Evolutionary conservation across 352 stramenopile genomes (phyloP), one percentile per base, ranked within the genome.

Genomic region (Phytopythium vexans): DNA sequence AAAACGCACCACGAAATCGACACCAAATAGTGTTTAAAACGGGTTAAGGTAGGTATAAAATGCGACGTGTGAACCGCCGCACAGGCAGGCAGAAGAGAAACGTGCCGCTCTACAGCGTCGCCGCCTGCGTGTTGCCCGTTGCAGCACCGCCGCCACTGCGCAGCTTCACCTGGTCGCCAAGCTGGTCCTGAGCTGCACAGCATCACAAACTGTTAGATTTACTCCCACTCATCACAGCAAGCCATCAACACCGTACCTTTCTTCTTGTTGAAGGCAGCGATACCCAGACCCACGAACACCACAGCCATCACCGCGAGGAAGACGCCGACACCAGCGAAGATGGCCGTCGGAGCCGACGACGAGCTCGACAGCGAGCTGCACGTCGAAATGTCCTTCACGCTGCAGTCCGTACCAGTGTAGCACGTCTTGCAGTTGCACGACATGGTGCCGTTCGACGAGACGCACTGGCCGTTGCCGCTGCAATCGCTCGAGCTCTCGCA

Each of bases 381-480:
- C 8, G 70, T 73, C 15, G 57, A 71, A 43, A 81, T 83, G 58
- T 92, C 82, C 56, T 86, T 84, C 14, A 94, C 72, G 32, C 76
- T 89, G 70, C 84, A 94, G 46, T 86, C 69, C 5, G 60, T 72
- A n/a, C 84, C 84, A 10, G 75, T 89, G 70, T 87, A 94, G 59
- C 84, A 94, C 1, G 77, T 70, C 46, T 89, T 51, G 45, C 84
- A 94, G 49, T 53, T 77, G 72, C 84, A 94, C 39, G 72, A 67
- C 54, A 75, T 89, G 8, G 70, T 76, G 46, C 82, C 84, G 37
- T 87, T 75, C 6, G 71, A 65, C 6, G 67, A 64, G 21, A 86
- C 64, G 50, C 84, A 94, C 48, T 94, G 82, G 27, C 84, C 84
- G 41, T 94, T 86, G 37, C 68, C 58, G 11, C 80, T 81, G 57